Conservation (phyloP, 345 rosid genomes). For the Iberis pinnata region DNA sequence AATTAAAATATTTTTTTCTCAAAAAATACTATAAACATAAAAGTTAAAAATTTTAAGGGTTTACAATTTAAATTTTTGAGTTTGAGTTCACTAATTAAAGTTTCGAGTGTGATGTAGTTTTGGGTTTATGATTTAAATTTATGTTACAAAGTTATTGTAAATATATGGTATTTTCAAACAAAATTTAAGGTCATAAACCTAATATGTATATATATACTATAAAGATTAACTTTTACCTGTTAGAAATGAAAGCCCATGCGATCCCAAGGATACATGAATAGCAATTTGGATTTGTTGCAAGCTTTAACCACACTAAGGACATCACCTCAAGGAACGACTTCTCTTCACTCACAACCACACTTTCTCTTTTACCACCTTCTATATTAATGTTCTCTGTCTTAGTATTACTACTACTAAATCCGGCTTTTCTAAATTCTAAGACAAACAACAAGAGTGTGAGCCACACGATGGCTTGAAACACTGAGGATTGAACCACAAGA, state of each 20-base stretch:
- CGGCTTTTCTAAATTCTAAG: slow-evolving; percentile 50
- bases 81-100: too few species aligned
- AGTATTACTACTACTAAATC: slow-evolving; percentile 12
- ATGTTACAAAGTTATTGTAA: too few species aligned
- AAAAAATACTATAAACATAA: too few species aligned
- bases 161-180: too few species aligned
- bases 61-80: too few species aligned
- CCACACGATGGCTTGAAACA: slow-evolving; percentile 69
- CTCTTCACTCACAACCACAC: slow-evolving; percentile 12
- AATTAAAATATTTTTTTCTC: too few species aligned
- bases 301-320: slow-evolving; percentile 52
- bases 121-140: too few species aligned
- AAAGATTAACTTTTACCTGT: slow-evolving; percentile 34
- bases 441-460: slow-evolving; percentile 58
- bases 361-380: slow-evolving; percentile 14
- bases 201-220: too few species aligned
- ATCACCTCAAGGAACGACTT: slow-evolving; percentile 38
- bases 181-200: too few species aligned
- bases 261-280: slow-evolving; percentile 69
- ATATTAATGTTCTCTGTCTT: slow-evolving; percentile 17
- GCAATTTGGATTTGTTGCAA: slow-evolving; percentile 58
- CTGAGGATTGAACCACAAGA: slow-evolving; percentile 66
- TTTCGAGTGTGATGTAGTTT: too few species aligned
- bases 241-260: slow-evolving; percentile 66
- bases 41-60: too few species aligned